phyloP scores from a whole-genome alignment of 192 early-diverging fungal species.

The Bifiguratus adelaidae region DNA sequence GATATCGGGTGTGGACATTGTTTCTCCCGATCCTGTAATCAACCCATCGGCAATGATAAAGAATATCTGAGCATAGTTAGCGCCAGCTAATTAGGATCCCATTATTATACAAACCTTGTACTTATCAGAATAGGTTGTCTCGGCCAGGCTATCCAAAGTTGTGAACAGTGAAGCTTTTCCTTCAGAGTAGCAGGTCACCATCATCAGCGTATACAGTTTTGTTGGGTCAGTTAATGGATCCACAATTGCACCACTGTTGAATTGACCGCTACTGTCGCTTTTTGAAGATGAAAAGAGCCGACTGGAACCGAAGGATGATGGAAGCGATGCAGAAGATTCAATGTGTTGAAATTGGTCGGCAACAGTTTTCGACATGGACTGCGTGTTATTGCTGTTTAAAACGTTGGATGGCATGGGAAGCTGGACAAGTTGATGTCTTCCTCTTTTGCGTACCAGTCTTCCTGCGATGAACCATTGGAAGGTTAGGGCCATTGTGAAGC shows the following conservation, averaged over 20 bases:
- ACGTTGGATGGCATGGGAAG: constrained; percentile 23
- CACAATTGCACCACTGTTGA: constrained; percentile 14
- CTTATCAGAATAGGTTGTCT: constrained; percentile 70
- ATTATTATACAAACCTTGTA: constrained; percentile 54
- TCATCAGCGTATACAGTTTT: constrained; percentile 61
- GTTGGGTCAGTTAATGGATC: too few species aligned
- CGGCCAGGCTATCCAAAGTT: constrained; percentile 79
- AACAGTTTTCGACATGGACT: too few species aligned
- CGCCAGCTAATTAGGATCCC: constrained; percentile 41
- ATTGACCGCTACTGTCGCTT: not conserved
- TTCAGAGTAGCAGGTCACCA: constrained; percentile 93
- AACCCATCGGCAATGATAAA: constrained; percentile 89
- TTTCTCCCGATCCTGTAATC: constrained; percentile 74
- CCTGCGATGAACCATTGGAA: constrained; percentile 48
- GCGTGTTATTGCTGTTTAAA: constrained; percentile 12
- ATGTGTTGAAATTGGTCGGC: too few species aligned
- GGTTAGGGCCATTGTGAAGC: constrained; percentile 49
- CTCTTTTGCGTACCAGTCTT: constrained; percentile 30
- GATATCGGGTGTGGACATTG: constrained; percentile 65
- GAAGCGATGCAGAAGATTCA: too few species aligned
- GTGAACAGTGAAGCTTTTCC: constrained; percentile 66
- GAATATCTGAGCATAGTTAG: constrained; percentile 78
- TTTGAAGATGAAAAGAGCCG: not conserved
- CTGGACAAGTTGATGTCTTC: constrained; percentile 38
- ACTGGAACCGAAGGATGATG: not conserved